Percentiles rank a stretch among this genome's conserved stretches.
phyloP scores from a whole-genome alignment of 192 early-diverging fungal species.

The Lobosporangium transversale region DNA sequence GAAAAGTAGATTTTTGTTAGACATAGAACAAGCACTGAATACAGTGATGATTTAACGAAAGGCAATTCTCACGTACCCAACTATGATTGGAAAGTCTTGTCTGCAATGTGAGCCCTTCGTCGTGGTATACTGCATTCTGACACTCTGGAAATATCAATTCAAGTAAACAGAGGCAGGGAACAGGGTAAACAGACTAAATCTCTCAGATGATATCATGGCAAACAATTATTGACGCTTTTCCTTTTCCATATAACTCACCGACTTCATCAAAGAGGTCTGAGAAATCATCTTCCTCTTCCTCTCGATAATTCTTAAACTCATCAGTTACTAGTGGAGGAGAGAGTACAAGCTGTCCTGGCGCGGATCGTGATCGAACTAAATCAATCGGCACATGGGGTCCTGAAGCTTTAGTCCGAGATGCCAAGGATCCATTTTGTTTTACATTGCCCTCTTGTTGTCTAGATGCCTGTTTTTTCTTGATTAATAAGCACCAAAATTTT shows the following conservation, averaged over 20 bases:
- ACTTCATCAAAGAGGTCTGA: slow-evolving; percentile 36
- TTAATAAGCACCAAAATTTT: not conserved
- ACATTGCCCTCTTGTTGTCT: slow-evolving; percentile 3
- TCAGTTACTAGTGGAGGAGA: slow-evolving; percentile 14
- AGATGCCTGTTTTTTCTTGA: not conserved
- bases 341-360: slow-evolving; percentile 37
- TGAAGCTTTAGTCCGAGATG: slow-evolving; percentile 12
- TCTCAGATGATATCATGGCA: no score
- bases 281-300: slow-evolving; percentile 41
- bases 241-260: not conserved
- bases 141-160: slow-evolving; percentile 6
- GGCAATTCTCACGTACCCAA: slow-evolving; percentile 30
- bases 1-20: not conserved
- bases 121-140: slow-evolving; percentile 20
- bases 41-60: not conserved
- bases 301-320: slow-evolving; percentile 35
- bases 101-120: slow-evolving; percentile 47
- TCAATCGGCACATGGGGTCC: slow-evolving; percentile 29
- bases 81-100: slow-evolving; percentile 54
- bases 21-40: not conserved
- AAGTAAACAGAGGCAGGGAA: no score
- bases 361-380: slow-evolving; percentile 42
- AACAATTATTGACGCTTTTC: no score
- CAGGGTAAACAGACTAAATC: no score
- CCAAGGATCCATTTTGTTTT: slow-evolving; percentile 35